A percentile compares a stretch with the other conserved stretches of the same genome.
Evolutionary conservation across 1,139 yeast species (phyloP).

Genomic region (Lodderomyces theae): DNA sequence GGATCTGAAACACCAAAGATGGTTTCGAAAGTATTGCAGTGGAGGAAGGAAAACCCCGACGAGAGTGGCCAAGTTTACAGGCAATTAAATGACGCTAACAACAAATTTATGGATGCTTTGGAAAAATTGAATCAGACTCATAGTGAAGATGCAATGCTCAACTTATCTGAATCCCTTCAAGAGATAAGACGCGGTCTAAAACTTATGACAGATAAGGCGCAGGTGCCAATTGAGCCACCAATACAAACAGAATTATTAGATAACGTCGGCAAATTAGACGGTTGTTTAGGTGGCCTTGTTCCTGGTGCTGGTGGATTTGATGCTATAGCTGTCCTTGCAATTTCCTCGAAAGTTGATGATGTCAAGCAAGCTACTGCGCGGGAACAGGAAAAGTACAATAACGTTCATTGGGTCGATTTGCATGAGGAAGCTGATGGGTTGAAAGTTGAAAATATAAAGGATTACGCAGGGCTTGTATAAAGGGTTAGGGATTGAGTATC

Average conservation of each 20-base stretch:
- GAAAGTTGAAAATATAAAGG: conserved; percentile 28
- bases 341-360: conserved; percentile 40
- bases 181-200: conserved; percentile 55
- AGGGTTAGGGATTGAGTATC: no score
- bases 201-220: conserved; percentile 58
- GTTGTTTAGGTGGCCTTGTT: conserved; percentile 90
- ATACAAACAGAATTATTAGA: conserved; percentile 74
- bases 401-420: conserved; percentile 64
- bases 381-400: conserved; percentile 24
- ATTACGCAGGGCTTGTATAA: conserved; percentile 26
- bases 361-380: conserved; percentile 34
- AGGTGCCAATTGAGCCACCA: conserved; percentile 86
- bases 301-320: conserved; percentile 99
- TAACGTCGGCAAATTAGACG: conserved; percentile 52
- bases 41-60: conserved; percentile 59
- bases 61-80: conserved; percentile 53
- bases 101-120: conserved; percentile 50
- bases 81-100: conserved; percentile 57
- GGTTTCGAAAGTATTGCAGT: conserved; percentile 69
- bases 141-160: background rate
- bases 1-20: conserved; percentile 94
- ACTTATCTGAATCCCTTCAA: background rate
- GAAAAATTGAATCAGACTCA: conserved; percentile 23
- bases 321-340: conserved; percentile 74
- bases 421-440: conserved; percentile 60